Conservation (phyloP, 345 rosid species). For the Acer saccharum region DNA sequence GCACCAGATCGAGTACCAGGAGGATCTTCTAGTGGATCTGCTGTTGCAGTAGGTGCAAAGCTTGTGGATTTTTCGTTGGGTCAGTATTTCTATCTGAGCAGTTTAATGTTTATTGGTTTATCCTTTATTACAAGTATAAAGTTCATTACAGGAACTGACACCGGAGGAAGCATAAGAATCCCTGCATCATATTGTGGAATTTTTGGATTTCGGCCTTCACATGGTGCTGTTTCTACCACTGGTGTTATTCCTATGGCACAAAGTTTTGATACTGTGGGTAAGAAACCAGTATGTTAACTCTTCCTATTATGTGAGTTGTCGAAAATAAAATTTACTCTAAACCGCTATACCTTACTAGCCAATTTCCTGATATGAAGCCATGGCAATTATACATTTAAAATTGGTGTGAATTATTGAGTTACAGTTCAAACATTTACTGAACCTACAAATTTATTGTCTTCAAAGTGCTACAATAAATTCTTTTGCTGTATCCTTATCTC, state of each 20-base stretch:
- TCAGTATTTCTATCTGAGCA: slow-evolving; percentile 26
- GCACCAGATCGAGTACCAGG: slow-evolving; percentile 78
- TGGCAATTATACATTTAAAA: background rate
- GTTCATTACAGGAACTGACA: slow-evolving; percentile 69
- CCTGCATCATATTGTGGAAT: slow-evolving; percentile 86
- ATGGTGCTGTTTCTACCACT: slow-evolving; percentile 48
- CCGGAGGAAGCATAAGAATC: slow-evolving; percentile 89
- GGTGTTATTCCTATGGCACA: slow-evolving; percentile 90
- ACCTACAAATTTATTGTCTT: too few species aligned
- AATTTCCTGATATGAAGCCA: background rate
- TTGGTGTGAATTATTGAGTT: too few species aligned
- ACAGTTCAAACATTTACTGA: too few species aligned
- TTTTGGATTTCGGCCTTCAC: slow-evolving; percentile 81
- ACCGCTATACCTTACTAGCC: background rate
- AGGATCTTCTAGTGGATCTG: slow-evolving; percentile 98
- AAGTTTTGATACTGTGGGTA: slow-evolving; percentile 94
- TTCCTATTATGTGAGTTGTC: background rate
- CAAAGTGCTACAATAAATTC: too few species aligned
- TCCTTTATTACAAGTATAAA: background rate
- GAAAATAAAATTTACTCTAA: background rate
- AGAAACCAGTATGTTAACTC: slow-evolving; percentile 12
- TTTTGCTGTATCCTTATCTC: background rate
- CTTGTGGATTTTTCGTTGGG: slow-evolving; percentile 90
- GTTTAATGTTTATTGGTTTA: background rate
- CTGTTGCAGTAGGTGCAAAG: slow-evolving; percentile 86